Conservation (phyloP, 345 rosid species). For the Crucihimalaya himalaica region DNA sequence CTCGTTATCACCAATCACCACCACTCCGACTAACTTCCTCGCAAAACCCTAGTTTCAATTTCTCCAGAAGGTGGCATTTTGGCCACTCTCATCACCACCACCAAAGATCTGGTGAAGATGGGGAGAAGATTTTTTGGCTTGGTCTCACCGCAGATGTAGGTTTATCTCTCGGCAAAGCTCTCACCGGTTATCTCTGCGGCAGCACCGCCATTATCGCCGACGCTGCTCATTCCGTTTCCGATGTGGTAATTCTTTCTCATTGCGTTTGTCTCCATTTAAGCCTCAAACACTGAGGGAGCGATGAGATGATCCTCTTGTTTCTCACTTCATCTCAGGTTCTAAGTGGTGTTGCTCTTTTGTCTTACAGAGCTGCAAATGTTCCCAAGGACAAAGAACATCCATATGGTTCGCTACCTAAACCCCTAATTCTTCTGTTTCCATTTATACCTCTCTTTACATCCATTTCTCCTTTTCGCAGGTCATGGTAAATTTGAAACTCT, state of each 20-base stretch:
- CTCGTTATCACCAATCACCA: conserved; percentile 9
- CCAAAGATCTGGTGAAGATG: conserved; percentile 43
- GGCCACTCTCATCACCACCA: conserved; percentile 57
- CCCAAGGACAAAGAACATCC: conserved; percentile 95
- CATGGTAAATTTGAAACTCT: conserved; percentile 92
- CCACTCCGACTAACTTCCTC: conserved; percentile 34
- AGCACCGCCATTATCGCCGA: conserved; percentile 47
- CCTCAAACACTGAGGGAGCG: too few species aligned
- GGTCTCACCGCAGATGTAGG: conserved; percentile 57
- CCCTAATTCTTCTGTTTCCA: not conserved
- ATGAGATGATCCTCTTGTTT: too few species aligned
- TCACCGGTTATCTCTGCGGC: conserved; percentile 46
- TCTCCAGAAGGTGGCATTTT: conserved; percentile 70
- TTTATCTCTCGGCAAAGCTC: conserved; percentile 37
- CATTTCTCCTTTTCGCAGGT: conserved; percentile 45
- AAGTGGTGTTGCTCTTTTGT: conserved; percentile 80
- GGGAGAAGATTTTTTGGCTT: conserved; percentile 73
- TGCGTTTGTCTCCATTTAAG: too few species aligned
- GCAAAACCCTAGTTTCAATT: conserved; percentile 31
- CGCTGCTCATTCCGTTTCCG: conserved; percentile 48
- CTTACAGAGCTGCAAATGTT: conserved; percentile 81
- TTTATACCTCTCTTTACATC: not conserved
- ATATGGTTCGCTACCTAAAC: conserved; percentile 52
- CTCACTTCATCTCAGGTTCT: conserved; percentile 56
- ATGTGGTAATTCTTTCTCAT: conserved; percentile 34